Evolutionary conservation across 2,329 filamentous ascomycete species (phyloP), one percentile per base, ranked within the genome.

Genomic region (Aphanoascus verrucosus): DNA sequence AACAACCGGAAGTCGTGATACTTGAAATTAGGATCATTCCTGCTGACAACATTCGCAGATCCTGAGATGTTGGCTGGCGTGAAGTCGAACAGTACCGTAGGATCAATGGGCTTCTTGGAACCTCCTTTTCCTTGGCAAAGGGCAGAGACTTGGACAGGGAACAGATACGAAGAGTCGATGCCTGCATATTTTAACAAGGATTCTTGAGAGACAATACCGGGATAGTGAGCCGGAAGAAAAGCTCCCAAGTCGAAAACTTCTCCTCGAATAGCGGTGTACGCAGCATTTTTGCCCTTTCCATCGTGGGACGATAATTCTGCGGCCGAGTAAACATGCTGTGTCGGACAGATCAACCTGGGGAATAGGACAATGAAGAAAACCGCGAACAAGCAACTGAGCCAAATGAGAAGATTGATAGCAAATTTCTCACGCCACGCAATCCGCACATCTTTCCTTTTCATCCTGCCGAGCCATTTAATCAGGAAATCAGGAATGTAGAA

Each of bases 341-440:
- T 91, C 0, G 93, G 93, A 69, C 93, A 98, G 63, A 98, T 88
- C 58, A 97, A 72, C 60, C 77, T 73, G 0, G 94, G 94, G 65
- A 98, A 94, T 53, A 83, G 78, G 56, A 97, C 78, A 64, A 97
- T 88, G 76, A 98, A 86, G 75, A 98, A 98, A 53, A 85, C 79
- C 28, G 87, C 82, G 47, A 86, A 70, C 14, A 73, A 74, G 71
- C 91, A 97, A 66, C 79, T 81, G 54, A 91, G 74, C 93, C 94
- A 98, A 66, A 98, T 98, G 65, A 97, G 79, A 68, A 98, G 77
- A 74, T 98, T 98, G 77, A 98, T 98, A 52, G 93, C 91, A 55
- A 98, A 69, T 76, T 98, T 98, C 69, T 98, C 93, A 65, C 93
- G 80, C 93, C 93, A 98, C 0, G 93, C 93, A 67, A 86, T 78